Evolutionary conservation across 2,329 filamentous ascomycete species (phyloP), one percentile per base, ranked within the genome.

Genomic region (Monilinia laxa): DNA sequence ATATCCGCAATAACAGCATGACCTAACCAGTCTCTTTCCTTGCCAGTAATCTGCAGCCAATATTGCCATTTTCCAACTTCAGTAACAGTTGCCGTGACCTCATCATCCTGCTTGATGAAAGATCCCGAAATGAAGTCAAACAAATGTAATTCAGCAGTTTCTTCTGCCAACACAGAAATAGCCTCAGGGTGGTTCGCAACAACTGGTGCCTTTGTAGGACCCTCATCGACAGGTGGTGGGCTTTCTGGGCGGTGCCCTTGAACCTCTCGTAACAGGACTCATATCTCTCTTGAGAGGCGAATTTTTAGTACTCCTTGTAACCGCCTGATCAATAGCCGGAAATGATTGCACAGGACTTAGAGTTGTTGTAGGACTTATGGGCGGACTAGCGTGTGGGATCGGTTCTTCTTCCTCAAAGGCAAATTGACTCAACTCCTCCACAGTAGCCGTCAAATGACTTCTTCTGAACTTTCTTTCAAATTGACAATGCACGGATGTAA

Each of bases 401-500:
- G 86, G 85, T 47, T 85, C 82, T 74, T 87, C 84, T 75, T 85
- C 80, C 75, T 85, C 79, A 76, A 97, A 98, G 20, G 89, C 86
- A 73, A 99, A 97, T 72, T 96, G 87, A 68, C 86, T 79, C 5
- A 98, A 84, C 70, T 99, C 92, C 69, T 87, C 82, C 67, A 93
- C 89, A 11, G 92, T 92, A 1, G 95, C 95, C 59, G 88, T 89
- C 56, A 92, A 88, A 73, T 92, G 86, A 51, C 87, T 89, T 75
- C 89, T 90, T 70, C 92, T 87, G 78, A 95, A 96, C 78, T 97
- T 98, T 75, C 94, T 87, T 81, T 99, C 95, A 89, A 96, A 99
- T 79, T 99, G 95, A 77, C 95, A 97, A 85, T 97, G 89, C 67
- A 91, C 85, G 10, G 95, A 91, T 64, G 92, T 88, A 64, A 90